Evolutionary conservation across 495 filamentous ascomycete genomes (phyloP), one percentile per base, ranked within the genome.

Genomic region (Penicillium pancosmium): DNA sequence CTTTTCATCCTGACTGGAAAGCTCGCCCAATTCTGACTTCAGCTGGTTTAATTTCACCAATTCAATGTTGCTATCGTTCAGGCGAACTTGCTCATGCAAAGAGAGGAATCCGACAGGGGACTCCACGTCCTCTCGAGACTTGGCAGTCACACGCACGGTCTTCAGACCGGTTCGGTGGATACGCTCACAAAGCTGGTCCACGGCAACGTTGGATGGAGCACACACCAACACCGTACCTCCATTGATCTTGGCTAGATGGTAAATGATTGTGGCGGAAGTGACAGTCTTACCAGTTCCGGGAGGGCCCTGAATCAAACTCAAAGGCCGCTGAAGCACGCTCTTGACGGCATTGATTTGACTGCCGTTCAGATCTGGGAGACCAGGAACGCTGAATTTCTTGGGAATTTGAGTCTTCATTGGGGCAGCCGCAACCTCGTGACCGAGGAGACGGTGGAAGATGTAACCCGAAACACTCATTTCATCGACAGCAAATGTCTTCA

Each of bases 401-500:
- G 94, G 94, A 80, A 98, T 87, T 65, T 90, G 90, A 2, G 91
- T 94, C 81, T 98, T 99, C 89, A 97, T 92, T 0, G 95, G 92
- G 13, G 91, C 93, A 19, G 93, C 91, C 11, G 92, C 91, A 50
- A 98, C 95, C 70, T 97, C 94, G 65, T 99, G 93, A 47, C 94
- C 94, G 16, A 99, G 86, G 12, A 99, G 84, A 55, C 93, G 93
- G 76, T 99, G 94, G 78, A 97, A 99, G 60, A 99, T 97, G 77
- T 98, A 99, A 46, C 94, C 94, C 21, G 93, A 97, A 52, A 99
- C 92, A 68, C 93, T 97, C 88, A 95, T 91, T 67, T 99, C 94
- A 63, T 99, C 94, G 50, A 99, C 87, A 21, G 94, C 94, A 68
- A 99, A 99, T 0, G 91, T 98, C 82, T 98, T 97, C 94, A 99